phyloP scores from a whole-genome alignment of 208 protist species.

The Acanthamoeba royreba region DNA sequence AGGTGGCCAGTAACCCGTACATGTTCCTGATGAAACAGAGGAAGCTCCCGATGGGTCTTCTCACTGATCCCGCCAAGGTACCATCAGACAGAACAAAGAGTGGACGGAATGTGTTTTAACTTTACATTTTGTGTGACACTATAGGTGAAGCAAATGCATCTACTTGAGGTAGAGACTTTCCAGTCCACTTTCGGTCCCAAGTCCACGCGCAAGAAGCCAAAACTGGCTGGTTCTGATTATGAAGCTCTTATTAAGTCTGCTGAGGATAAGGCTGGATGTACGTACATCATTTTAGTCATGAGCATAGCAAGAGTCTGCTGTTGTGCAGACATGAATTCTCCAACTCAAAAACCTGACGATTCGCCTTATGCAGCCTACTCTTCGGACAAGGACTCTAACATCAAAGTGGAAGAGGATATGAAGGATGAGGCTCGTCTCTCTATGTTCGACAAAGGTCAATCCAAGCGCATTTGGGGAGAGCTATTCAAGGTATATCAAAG shows the following conservation, averaged over 20 bases:
- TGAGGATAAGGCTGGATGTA: neutral
- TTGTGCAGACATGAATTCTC: neutral
- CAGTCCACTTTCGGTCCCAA: slow-evolving; percentile 95
- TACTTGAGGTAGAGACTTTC: slow-evolving; percentile 94
- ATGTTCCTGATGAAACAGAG: slow-evolving; percentile 94
- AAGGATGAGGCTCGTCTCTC: slow-evolving; percentile 70
- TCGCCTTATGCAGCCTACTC: slow-evolving; percentile 59
- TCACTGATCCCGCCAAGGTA: slow-evolving; percentile 83
- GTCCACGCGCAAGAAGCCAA: slow-evolving; percentile 88
- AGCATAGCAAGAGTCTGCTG: neutral
- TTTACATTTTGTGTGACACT: neutral
- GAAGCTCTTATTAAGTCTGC: neutral
- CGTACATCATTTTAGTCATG: neutral
- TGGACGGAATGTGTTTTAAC: no score
- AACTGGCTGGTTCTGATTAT: slow-evolving; percentile 52
- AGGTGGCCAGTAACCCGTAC: slow-evolving; percentile 96
- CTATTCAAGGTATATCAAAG: slow-evolving; percentile 91
- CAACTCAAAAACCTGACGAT: slow-evolving; percentile 69
- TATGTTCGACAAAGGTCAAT: slow-evolving; percentile 97
- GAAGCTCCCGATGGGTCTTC: slow-evolving; percentile 95
- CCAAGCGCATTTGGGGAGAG: slow-evolving; percentile 98
- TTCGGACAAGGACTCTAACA: slow-evolving; percentile 81
- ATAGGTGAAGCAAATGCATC: slow-evolving; percentile 82
- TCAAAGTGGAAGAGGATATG: slow-evolving; percentile 51
- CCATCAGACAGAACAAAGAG: no score